Base-by-base conservation (phyloP, 2,329 filamentous ascomycete species). In the Teratosphaeria pseudoeucalypti region DNA sequence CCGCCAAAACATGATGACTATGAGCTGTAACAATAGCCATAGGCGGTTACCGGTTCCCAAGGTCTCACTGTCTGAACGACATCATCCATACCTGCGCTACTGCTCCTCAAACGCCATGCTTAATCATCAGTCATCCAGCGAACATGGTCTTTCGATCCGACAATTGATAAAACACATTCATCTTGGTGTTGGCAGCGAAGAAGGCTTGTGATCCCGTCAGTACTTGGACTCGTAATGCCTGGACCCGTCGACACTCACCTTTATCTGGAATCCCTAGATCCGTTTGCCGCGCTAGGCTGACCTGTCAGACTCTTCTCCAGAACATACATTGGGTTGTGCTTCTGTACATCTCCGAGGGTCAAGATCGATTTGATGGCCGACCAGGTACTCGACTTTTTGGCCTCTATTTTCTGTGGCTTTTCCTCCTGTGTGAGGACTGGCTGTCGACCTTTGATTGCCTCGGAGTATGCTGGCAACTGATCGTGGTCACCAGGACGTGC, bases 321-420 rank as follows among this genome's bases (percentile, higher is more conserved):
- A 7, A 52, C 49, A 53, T 62, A 62, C 29, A 29, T 56, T 27
- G 56, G 55, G 53, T 63, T 52, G 55, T 61, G 57, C 57, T 61
- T 59, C 32, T 63, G 61, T n/a, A 59, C 61, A 32, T 61, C 57
- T 49, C 61, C 61, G 12, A 43, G 27, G n/a, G 26, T 59, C 54
- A 62, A 32, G 52, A 61, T 58, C 4, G 56, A 55, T 56, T 61
- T 57, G 37, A 43, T 43, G 12, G 37, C 37, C 16, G 37, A 12
- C 9, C 14, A 14, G 11, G 37, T 43, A n/a, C 37, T 43, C 37
- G 37, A 43, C 37, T 43, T 43, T 2, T 43, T 43, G 12, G 37
- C 3, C 4, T 14, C 5, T 2, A 12, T 6, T 16, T 14, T 0
- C 11, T 14, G 37, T 14, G 37, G 11, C 10, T 43, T n/a, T 5